Percentiles rank a stretch among this genome's conserved stretches.
These are phyloP conservation scores for Carex pumila DNA, from an alignment of 176 grass and related monocot species.

Conservation along the genomic window DNA sequence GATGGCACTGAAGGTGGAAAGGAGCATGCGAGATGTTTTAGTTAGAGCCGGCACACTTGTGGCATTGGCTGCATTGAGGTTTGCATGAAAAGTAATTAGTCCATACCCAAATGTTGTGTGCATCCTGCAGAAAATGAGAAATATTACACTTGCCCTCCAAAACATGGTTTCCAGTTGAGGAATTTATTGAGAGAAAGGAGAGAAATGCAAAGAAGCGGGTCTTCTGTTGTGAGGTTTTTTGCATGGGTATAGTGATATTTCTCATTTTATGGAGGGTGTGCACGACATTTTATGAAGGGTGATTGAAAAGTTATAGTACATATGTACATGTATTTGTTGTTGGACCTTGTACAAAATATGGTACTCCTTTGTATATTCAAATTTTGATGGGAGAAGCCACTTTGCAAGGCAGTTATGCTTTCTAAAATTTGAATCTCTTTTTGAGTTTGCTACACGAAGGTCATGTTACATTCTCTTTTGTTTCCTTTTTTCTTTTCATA, in stretches of 20 bases:
- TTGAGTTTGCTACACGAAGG: neutral
- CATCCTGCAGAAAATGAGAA: neutral
- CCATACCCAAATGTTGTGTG: neutral
- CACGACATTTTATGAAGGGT: neutral
- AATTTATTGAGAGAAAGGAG: neutral
- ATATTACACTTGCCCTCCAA: neutral
- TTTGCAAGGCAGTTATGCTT: neutral
- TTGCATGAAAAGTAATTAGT: slow-evolving; percentile 29
- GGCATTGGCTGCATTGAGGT: slow-evolving; percentile 62
- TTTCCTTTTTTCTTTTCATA: neutral
- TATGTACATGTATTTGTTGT: neutral
- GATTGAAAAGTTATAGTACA: neutral
- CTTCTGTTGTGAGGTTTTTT: neutral
- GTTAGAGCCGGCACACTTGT: slow-evolving; percentile 49
- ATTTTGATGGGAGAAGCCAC: slow-evolving; percentile 10
- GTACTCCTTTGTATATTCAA: slow-evolving; percentile 19
- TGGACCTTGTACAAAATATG: slow-evolving; percentile 13
- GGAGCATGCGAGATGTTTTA: slow-evolving; percentile 50
- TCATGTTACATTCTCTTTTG: neutral
- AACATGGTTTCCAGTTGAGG: neutral
- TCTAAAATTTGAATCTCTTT: neutral
- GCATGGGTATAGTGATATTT: neutral
- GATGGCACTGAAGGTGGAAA: slow-evolving; percentile 38
- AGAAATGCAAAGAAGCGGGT: neutral
- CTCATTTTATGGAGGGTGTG: neutral